Percentiles rank a stretch among this genome's conserved stretches.
Evolutionary conservation across 2,329 filamentous ascomycete species (phyloP).

Genomic region (Hypoxylon sp.): DNA sequence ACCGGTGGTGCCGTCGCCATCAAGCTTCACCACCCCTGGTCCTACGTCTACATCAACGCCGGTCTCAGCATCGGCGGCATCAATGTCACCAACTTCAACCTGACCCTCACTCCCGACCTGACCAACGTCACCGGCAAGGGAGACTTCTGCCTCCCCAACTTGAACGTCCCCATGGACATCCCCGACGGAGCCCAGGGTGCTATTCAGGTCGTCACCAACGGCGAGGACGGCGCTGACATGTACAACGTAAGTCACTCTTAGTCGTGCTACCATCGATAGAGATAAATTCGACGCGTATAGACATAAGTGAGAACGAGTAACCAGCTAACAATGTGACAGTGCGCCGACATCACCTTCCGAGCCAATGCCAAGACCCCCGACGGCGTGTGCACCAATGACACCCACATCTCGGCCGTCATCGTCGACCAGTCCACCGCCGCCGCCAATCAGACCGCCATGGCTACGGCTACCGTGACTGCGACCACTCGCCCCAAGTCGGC

Average conservation of each 20-base stretch:
- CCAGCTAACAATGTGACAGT: conserved; percentile 53
- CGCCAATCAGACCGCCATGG: background rate
- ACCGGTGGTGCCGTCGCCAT: conserved; percentile 57
- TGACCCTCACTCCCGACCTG: conserved; percentile 67
- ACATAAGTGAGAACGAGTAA: background rate
- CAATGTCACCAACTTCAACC: conserved; percentile 70
- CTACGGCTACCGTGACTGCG: conserved; percentile 4
- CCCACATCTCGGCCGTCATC: conserved; percentile 57
- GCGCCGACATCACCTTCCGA: conserved; percentile 76
- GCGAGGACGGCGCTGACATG: conserved; percentile 64
- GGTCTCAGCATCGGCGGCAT: conserved; percentile 56
- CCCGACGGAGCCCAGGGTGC: conserved; percentile 69
- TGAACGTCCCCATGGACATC: conserved; percentile 61
- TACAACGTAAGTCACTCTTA: conserved; percentile 65
- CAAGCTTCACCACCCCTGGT: conserved; percentile 60
- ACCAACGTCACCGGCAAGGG: conserved; percentile 68
- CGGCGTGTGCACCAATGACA: conserved; percentile 65
- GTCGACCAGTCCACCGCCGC: conserved; percentile 34
- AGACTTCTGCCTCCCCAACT: conserved; percentile 69
- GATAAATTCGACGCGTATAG: background rate
- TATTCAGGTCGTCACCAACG: conserved; percentile 73
- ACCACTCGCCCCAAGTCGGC: conserved; percentile 4
- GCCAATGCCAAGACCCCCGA: conserved; percentile 56
- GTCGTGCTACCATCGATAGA: conserved; percentile 36
- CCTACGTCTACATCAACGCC: conserved; percentile 62